These are phyloP conservation scores for Mucor racemosus DNA, from an alignment of 371 early-diverging fungal species.

Conservation along the genomic window DNA sequence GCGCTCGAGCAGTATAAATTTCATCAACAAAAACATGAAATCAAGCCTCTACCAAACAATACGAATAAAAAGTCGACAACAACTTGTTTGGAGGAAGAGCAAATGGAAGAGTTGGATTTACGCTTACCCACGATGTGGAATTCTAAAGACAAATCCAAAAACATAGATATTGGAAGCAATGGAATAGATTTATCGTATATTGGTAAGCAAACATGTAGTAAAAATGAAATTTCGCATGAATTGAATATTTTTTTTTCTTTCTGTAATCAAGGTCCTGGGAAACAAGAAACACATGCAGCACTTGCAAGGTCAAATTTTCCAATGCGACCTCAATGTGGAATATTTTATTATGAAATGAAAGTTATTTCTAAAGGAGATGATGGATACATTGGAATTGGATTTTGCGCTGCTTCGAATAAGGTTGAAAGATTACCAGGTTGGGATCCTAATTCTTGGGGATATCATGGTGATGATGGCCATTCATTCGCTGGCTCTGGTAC, in stretches of 20 bases:
- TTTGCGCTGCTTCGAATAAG: constrained; percentile 61
- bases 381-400: constrained; percentile 93
- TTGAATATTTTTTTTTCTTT: neutral
- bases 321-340: constrained; percentile 86
- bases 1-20: constrained; percentile 35
- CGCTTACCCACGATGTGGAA: constrained; percentile 71
- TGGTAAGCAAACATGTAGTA: constrained; percentile 31
- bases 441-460: constrained; percentile 86
- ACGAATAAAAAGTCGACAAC: neutral
- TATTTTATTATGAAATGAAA: constrained; percentile 90
- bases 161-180: constrained; percentile 58
- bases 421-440: constrained; percentile 80
- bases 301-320: constrained; percentile 81
- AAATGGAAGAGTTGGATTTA: constrained; percentile 27
- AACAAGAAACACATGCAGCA: constrained; percentile 82
- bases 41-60: constrained; percentile 8
- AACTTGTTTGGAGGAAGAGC: constrained; percentile 14
- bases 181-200: constrained; percentile 63
- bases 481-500: constrained; percentile 79
- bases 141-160: constrained; percentile 60
- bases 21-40: constrained; percentile 22
- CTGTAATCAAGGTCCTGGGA: constrained; percentile 71
- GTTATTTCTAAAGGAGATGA: constrained; percentile 88
- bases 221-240: neutral
- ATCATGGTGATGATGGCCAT: constrained; percentile 94